Conservation (phyloP, 2,329 filamentous ascomycete species). For the Verticillium nonalfalfae region DNA sequence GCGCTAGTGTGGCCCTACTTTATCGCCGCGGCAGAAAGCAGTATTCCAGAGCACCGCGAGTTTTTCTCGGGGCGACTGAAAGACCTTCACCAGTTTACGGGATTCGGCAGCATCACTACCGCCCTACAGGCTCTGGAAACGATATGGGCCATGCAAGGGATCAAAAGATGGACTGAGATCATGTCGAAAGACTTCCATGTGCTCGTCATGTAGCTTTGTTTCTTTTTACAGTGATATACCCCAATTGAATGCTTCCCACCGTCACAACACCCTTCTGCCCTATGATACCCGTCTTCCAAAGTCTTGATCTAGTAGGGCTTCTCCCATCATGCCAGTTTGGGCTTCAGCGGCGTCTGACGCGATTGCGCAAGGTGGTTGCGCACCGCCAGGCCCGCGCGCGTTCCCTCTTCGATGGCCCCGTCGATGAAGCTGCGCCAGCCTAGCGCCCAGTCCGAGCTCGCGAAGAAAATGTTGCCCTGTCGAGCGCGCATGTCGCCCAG, state of each 20-base stretch:
- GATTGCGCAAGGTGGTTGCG: constrained; percentile 5
- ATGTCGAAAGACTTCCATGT: constrained; percentile 18
- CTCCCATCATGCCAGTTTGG: not conserved
- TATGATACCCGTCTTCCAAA: not conserved
- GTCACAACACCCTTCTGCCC: too few relatives aligned
- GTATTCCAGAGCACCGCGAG: constrained; percentile 21
- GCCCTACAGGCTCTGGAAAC: constrained; percentile 23
- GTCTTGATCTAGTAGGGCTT: not conserved
- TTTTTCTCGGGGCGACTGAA: constrained; percentile 25
- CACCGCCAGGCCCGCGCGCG: constrained; percentile 20
- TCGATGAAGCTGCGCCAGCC: constrained; percentile 45
- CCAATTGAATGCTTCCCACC: not conserved
- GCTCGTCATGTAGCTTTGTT: constrained; percentile 18
- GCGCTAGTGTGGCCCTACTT: constrained; percentile 34
- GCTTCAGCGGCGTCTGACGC: not conserved
- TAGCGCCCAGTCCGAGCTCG: constrained; percentile 40
- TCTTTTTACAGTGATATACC: not conserved
- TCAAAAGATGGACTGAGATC: constrained; percentile 20
- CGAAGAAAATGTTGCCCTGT: constrained; percentile 38
- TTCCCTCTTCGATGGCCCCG: constrained; percentile 40
- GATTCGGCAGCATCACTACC: constrained; percentile 29
- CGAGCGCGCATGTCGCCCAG: constrained; percentile 30
- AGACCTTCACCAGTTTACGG: constrained; percentile 21
- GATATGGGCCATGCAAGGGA: constrained; percentile 23
- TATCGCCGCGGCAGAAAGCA: constrained; percentile 30